Base-by-base conservation (phyloP, 805 yeast species). In the Cyberlindnera maclurae region DNA sequence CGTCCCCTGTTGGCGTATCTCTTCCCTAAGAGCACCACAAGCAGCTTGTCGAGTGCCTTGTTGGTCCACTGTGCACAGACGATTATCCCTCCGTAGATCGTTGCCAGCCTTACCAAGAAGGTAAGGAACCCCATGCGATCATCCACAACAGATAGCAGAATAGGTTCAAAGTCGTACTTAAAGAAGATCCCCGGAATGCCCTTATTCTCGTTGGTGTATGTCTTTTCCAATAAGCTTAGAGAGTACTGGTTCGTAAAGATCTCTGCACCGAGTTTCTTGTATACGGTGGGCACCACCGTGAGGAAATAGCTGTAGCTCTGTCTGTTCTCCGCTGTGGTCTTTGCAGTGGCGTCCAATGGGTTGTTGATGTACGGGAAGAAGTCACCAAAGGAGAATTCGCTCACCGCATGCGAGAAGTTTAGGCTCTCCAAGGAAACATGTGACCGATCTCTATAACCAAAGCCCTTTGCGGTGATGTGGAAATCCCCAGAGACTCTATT, bases 181-280 rank as follows among this genome's bases (percentile, higher is more conserved):
- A 93, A 75, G 52, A 73, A 83, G 18, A 90, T 78, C 0, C 96
- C 97, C 4, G 97, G 94, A 5, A 72, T 57, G 17, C 62, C 62
- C 13, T 43, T 38, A 12, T 49, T 46, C 32, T 47, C 39, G 29
- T 30, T 15, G 4, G 49, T 37, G 26, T 42, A 49, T 5, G 47
- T 52, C 27, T 52, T 59, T 41, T 70, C 73, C 30, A 65, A 68
- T 43, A 73, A 77, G 4, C 83, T 72, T 16, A 82, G 59, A 2
- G 97, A 79, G 59, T 86, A 93, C 61, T 89, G 97, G 57, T 82
- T 80, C 2, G 97, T 89, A 41, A 82, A 82, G 6, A 90, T 64
- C 16, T 61, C 69, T 3, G 79, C 68, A 5, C 96, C 96, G 34
- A 87, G 50, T 51, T 79, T 76, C 40, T 71, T 71, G 55, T 78